phyloP scores from a whole-genome alignment of 2,329 filamentous ascomycete genomes.

The Microcera coccophila region DNA sequence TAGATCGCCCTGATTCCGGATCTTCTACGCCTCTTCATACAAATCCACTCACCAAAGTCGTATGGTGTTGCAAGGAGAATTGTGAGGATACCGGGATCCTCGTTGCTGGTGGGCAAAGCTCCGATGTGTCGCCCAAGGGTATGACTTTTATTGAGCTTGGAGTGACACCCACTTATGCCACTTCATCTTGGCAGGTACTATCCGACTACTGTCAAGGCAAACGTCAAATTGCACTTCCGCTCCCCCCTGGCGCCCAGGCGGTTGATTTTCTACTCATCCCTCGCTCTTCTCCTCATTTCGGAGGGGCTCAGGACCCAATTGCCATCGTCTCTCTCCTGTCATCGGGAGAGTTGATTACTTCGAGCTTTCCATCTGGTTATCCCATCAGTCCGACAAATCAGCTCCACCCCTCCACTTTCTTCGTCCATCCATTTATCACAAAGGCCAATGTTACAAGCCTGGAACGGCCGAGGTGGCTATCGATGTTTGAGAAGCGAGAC shows the following conservation, averaged over 20 bases:
- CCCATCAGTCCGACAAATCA: conserved; percentile 91
- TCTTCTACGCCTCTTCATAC: conserved; percentile 48
- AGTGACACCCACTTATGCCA: conserved; percentile 82
- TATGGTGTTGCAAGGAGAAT: conserved; percentile 93
- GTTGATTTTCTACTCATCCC: conserved; percentile 81
- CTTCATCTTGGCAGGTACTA: conserved; percentile 82
- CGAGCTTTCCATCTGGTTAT: conserved; percentile 89
- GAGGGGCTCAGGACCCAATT: conserved; percentile 84
- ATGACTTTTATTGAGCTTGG: conserved; percentile 89
- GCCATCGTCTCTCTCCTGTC: conserved; percentile 74
- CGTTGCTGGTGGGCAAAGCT: conserved; percentile 73
- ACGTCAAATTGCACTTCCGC: conserved; percentile 64
- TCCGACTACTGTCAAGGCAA: conserved; percentile 77
- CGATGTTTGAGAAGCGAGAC: conserved; percentile 78
- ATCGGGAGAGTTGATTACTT: conserved; percentile 82
- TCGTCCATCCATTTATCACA: conserved; percentile 86
- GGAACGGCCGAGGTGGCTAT: conserved; percentile 79
- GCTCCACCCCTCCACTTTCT: conserved; percentile 79
- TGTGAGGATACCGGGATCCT: conserved; percentile 89
- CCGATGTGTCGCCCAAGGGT: conserved; percentile 65
- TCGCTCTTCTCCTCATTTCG: conserved; percentile 77
- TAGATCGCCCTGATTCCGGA: conserved; percentile 61
- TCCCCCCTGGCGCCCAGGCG: conserved; percentile 73
- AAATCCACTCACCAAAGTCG: conserved; percentile 72
- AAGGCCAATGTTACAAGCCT: conserved; percentile 68